Evolutionary conservation across 129 eudicot species (phyloP).

Genomic region (Escallonia herrerae): DNA sequence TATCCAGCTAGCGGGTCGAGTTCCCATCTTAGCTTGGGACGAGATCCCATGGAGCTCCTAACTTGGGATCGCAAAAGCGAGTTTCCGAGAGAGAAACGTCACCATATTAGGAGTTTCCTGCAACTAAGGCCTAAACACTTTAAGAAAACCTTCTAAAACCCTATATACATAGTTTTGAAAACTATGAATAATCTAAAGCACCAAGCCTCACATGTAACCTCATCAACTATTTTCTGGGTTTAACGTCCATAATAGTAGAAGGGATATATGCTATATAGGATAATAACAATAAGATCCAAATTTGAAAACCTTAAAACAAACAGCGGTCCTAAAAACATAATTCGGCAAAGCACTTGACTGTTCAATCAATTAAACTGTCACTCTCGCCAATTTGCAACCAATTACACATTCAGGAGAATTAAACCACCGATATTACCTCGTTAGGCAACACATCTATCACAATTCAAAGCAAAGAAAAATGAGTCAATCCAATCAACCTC

Average conservation of each 20-base stretch:
- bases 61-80: no score
- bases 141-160: background rate
- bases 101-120: no score
- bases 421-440: background rate
- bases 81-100: no score
- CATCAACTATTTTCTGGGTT: background rate
- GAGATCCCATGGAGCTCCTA: no score
- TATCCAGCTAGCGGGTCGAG: no score
- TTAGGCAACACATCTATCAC: background rate
- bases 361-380: background rate
- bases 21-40: no score
- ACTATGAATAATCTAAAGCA: background rate
- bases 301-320: background rate
- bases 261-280: background rate
- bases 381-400: background rate
- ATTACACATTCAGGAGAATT: background rate
- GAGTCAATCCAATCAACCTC: background rate
- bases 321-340: background rate
- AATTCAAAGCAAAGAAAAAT: background rate
- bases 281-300: conserved; percentile 4
- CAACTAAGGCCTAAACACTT: no score
- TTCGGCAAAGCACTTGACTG: background rate
- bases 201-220: background rate
- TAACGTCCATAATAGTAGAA: background rate
- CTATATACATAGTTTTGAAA: no score